A percentile compares a stretch with the other conserved stretches of the same genome.
Conservation (phyloP, 1,139 yeast species). For the Pichia cactophila region DNA sequence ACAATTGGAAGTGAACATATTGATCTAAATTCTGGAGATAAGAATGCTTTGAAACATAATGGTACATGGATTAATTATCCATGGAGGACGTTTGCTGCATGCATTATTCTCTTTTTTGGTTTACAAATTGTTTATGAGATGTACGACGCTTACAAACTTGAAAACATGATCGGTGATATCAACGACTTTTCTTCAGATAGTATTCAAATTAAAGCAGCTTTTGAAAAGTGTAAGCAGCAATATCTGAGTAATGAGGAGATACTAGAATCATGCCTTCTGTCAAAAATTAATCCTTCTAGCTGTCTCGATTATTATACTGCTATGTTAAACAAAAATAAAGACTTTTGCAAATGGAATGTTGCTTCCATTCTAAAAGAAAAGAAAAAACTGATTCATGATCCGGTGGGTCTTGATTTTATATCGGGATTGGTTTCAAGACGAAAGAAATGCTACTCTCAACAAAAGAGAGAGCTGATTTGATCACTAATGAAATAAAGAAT, state of each 20-base stretch:
- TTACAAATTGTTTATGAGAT: neutral
- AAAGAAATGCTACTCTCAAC: neutral
- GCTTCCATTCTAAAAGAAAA: neutral
- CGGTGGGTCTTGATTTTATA: too few species aligned
- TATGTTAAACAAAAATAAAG: neutral
- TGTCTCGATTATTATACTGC: slow-evolving; percentile 1
- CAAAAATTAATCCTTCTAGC: neutral
- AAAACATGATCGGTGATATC: slow-evolving; percentile 4
- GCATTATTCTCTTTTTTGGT: neutral
- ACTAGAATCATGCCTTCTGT: neutral
- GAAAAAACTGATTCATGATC: neutral
- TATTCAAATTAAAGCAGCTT: slow-evolving; percentile 1
- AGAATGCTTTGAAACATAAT: too few species aligned
- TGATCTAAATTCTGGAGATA: neutral
- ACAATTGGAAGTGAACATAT: too few species aligned
- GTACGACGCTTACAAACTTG: neutral
- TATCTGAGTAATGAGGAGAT: neutral
- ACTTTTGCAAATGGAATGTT: slow-evolving; percentile 8
- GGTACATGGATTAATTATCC: too few species aligned
- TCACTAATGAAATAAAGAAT: neutral
- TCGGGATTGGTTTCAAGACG: neutral
- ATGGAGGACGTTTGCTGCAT: too few species aligned
- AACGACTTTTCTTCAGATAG: slow-evolving; percentile 4
- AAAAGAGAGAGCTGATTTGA: neutral
- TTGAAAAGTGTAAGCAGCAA: slow-evolving; percentile 1